Percentiles rank a stretch among this genome's conserved stretches.
These are phyloP conservation scores for Epithele typhae DNA, from an alignment of 768 basidiomycete species.

Conservation along the genomic window DNA sequence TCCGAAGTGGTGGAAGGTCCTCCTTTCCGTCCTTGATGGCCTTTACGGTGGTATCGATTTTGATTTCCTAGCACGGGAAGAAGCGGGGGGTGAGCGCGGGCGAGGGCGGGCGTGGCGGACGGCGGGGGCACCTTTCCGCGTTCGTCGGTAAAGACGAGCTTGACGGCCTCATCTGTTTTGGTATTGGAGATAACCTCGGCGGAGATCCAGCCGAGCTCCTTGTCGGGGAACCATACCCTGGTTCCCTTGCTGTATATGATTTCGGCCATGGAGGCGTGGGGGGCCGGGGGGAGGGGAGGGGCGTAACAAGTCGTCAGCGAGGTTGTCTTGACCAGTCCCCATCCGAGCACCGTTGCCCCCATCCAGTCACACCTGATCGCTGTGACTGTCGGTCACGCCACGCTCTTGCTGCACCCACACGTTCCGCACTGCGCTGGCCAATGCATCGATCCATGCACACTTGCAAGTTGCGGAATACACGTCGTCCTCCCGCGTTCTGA, in stretches of 20 bases:
- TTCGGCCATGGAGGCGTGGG: conserved; percentile 61
- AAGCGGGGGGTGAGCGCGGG: background rate
- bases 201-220: conserved; percentile 91
- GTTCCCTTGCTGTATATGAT: conserved; percentile 90
- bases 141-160: conserved; percentile 84
- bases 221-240: conserved; percentile 91
- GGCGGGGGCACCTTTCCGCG: conserved; percentile 70
- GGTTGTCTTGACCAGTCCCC: background rate
- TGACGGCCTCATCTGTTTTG: conserved; percentile 73
- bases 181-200: conserved; percentile 71
- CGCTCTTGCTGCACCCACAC: background rate
- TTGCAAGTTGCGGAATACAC: too few relatives aligned
- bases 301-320: conserved; percentile 17
- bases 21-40: conserved; percentile 78
- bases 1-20: conserved; percentile 87
- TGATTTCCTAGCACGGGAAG: conserved; percentile 56
- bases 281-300: conserved; percentile 6
- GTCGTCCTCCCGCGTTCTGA: too few relatives aligned
- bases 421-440: too few relatives aligned
- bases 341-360: background rate
- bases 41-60: conserved; percentile 72
- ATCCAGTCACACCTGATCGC: background rate
- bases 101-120: conserved; percentile 4
- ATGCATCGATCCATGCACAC: too few relatives aligned
- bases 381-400: too few relatives aligned